Conservation (phyloP, 495 filamentous ascomycete genomes). For the Penicilliopsis zonata region DNA sequence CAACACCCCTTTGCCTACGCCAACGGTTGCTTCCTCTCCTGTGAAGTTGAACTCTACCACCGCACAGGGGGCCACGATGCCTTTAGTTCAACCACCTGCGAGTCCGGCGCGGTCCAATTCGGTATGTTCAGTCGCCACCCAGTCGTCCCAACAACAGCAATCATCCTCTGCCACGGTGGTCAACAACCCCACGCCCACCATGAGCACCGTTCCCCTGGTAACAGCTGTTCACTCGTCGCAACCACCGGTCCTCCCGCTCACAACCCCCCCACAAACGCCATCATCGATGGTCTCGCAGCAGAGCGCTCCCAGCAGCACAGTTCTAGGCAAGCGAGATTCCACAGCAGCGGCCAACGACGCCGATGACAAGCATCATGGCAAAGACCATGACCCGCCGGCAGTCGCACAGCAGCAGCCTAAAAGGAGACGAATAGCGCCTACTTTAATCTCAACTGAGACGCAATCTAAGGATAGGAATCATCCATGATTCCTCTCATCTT, state of each 20-base stretch:
- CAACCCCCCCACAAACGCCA: conserved; percentile 76
- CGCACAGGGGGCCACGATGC: too few species aligned
- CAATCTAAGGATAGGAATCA: too few species aligned
- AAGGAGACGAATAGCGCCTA: conserved; percentile 69
- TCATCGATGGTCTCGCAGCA: conserved; percentile 30
- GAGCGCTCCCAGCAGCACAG: conserved; percentile 26
- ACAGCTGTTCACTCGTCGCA: conserved; percentile 53
- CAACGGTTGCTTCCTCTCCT: conserved; percentile 48
- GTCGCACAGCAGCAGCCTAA: conserved; percentile 40
- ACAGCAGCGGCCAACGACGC: conserved; percentile 29
- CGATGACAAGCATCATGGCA: conserved; percentile 51
- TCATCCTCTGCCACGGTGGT: conserved; percentile 29
- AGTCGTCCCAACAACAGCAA: conserved; percentile 30
- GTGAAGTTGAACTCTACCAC: conserved; percentile 37
- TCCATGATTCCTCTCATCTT: too few species aligned
- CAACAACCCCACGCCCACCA: conserved; percentile 68
- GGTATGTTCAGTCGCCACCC: conserved; percentile 67
- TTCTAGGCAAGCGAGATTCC: conserved; percentile 47
- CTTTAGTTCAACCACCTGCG: conserved; percentile 41
- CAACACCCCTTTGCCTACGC: conserved; percentile 53
- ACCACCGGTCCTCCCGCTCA: conserved; percentile 44
- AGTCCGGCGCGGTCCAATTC: conserved; percentile 79
- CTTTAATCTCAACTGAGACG: conserved; percentile 37
- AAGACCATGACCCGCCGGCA: conserved; percentile 28
- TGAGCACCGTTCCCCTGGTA: conserved; percentile 62